These are phyloP conservation scores for Ophiostoma himal-ulmi DNA, from an alignment of 2,329 filamentous ascomycete genomes.

Conservation along the genomic window DNA sequence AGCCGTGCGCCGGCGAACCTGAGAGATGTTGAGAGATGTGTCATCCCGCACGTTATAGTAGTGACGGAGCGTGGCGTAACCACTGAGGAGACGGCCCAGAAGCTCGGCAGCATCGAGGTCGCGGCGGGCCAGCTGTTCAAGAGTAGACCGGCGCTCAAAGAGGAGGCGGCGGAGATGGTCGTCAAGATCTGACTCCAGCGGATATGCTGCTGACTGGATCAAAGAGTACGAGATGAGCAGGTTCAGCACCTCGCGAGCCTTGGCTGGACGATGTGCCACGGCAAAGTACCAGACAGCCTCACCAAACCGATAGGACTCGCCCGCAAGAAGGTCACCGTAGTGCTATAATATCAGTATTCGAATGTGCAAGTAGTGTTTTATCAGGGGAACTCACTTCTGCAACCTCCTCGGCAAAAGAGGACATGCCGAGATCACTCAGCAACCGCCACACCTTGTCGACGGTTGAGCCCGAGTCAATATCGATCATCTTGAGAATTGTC, in stretches of 20 bases:
- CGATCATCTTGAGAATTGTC: conserved; percentile 55
- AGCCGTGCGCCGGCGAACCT: conserved; percentile 60
- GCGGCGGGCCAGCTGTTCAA: conserved; percentile 64
- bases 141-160: conserved; percentile 61
- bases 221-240: conserved; percentile 82
- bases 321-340: conserved; percentile 72
- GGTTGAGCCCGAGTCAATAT: conserved; percentile 61
- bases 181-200: conserved; percentile 66
- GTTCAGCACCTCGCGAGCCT: conserved; percentile 80
- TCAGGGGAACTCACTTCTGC: conserved; percentile 60
- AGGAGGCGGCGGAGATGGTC: conserved; percentile 64
- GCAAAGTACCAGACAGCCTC: conserved; percentile 88
- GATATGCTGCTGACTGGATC: conserved; percentile 76
- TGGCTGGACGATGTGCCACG: conserved; percentile 68
- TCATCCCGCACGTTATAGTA: conserved; percentile 84
- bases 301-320: conserved; percentile 71
- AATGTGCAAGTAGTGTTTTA: not conserved
- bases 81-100: conserved; percentile 78
- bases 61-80: conserved; percentile 82
- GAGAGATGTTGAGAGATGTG: conserved; percentile 37
- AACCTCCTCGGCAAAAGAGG: conserved; percentile 70
- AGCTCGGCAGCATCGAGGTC: conserved; percentile 79
- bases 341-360: conserved; percentile 45
- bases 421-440: conserved; percentile 71
- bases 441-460: conserved; percentile 79